A percentile compares a stretch with the other conserved stretches of the same genome.
phyloP scores from a whole-genome alignment of 1,284 basidiomycete genomes.

The Leccinum griseonigrum region DNA sequence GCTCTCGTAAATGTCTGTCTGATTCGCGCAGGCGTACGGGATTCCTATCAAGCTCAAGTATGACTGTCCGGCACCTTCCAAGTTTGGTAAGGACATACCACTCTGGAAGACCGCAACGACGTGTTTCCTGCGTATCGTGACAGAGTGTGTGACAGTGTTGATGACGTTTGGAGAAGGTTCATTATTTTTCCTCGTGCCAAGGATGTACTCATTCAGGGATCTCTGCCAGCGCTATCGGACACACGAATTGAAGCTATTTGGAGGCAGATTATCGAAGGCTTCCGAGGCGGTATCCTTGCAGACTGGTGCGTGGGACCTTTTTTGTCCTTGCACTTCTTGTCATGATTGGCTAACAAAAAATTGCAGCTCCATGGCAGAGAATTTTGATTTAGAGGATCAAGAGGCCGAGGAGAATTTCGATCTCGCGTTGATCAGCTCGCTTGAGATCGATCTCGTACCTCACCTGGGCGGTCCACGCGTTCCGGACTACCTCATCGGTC shows the following conservation, averaged over 20 bases:
- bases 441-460: slow-evolving; percentile 80
- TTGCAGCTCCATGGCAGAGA: slow-evolving; percentile 50
- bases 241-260: slow-evolving; percentile 77
- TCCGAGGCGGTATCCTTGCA: slow-evolving; percentile 78
- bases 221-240: slow-evolving; percentile 48
- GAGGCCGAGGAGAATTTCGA: slow-evolving; percentile 88
- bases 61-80: slow-evolving; percentile 86
- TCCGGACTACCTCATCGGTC: slow-evolving; percentile 69
- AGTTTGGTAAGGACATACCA: slow-evolving; percentile 80
- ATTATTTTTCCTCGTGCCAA: slow-evolving; percentile 7
- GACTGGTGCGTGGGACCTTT: slow-evolving; percentile 62
- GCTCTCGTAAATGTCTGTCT: not conserved
- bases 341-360: not conserved
- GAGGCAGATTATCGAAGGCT: slow-evolving; percentile 83
- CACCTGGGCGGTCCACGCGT: slow-evolving; percentile 68
- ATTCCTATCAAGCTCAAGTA: slow-evolving; percentile 94
- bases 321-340: not conserved
- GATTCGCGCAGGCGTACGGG: slow-evolving; percentile 66
- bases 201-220: slow-evolving; percentile 1
- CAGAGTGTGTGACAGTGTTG: slow-evolving; percentile 56
- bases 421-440: slow-evolving; percentile 71
- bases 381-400: slow-evolving; percentile 60
- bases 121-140: slow-evolving; percentile 67
- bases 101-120: slow-evolving; percentile 90
- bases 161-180: slow-evolving; percentile 46